These are phyloP conservation scores for Globisporangium perplexum DNA, from an alignment of 352 stramenopile genomes.

Conservation along the genomic window DNA sequence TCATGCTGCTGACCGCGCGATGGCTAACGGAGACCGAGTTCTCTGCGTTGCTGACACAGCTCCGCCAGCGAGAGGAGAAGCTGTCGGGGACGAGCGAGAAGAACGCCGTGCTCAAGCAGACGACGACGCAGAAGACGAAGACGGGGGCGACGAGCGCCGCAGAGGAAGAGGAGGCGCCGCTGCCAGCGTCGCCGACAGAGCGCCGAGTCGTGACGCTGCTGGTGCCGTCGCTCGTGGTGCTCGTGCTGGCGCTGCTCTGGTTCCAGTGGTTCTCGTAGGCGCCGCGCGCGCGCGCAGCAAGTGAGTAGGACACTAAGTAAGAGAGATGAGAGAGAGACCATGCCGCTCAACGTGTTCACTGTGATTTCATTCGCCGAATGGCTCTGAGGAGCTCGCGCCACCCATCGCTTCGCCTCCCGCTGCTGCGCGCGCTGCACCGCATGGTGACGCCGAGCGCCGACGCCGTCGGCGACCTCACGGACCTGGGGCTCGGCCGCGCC, in stretches of 20 bases:
- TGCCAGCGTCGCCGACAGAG: constrained; percentile 13
- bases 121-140: constrained; percentile 2
- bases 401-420: not conserved
- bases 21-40: not conserved
- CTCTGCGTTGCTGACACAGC: constrained; percentile 13
- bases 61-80: constrained; percentile 43
- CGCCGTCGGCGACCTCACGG: constrained; percentile 42
- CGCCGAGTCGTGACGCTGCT: constrained; percentile 35
- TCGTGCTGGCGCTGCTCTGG: constrained; percentile 45
- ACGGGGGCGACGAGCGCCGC: not conserved
- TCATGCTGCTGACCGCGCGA: not conserved
- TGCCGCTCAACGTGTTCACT: too few relatives aligned
- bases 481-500: constrained; percentile 26
- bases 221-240: constrained; percentile 35
- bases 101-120: constrained; percentile 12
- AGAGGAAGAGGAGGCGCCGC: constrained; percentile 4
- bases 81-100: not conserved
- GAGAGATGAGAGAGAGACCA: too few relatives aligned
- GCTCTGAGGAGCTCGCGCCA: too few relatives aligned
- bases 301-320: not conserved
- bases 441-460: not conserved
- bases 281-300: not conserved
- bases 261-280: constrained; percentile 26
- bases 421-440: not conserved
- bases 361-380: not conserved